Percentiles rank a stretch among this genome's conserved stretches.
Evolutionary conservation across 116 monocot genomes (phyloP).

Genomic region (Trichopus zeylanicus): DNA sequence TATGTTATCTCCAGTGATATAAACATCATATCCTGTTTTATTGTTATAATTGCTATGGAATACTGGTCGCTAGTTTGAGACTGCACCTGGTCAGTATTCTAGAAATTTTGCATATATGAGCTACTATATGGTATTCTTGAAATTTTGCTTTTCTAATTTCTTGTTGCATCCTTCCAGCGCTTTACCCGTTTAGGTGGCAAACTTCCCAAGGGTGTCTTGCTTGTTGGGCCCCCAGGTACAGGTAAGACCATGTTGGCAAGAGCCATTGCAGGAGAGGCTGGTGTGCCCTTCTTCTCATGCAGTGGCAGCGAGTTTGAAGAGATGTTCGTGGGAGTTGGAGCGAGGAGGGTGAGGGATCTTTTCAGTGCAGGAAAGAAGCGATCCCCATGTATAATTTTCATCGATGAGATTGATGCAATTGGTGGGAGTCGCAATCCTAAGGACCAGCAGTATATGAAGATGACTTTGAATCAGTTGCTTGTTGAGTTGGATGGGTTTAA

Average conservation of each 20-base stretch:
- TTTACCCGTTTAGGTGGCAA: slow-evolving; percentile 92
- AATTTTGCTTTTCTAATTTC: not conserved
- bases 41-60: too few species aligned
- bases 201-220: slow-evolving; percentile 88
- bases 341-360: slow-evolving; percentile 80
- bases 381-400: slow-evolving; percentile 91
- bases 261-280: slow-evolving; percentile 91
- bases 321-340: slow-evolving; percentile 95
- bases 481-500: slow-evolving; percentile 93
- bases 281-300: slow-evolving; percentile 92
- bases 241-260: slow-evolving; percentile 95
- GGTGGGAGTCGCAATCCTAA: slow-evolving; percentile 94
- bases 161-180: slow-evolving; percentile 28
- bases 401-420: slow-evolving; percentile 95
- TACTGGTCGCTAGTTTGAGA: too few species aligned
- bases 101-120: not conserved
- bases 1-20: too few species aligned
- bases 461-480: slow-evolving; percentile 87
- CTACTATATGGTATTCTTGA: not conserved
- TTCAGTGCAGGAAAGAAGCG: slow-evolving; percentile 79
- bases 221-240: slow-evolving; percentile 94
- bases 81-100: too few species aligned
- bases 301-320: slow-evolving; percentile 96
- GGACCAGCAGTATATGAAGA: slow-evolving; percentile 96
- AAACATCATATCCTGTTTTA: too few species aligned